Percentiles rank a stretch among this genome's conserved stretches.
Conservation (phyloP, 2,329 filamentous ascomycete genomes). For the Penicillium sclerotiorum region DNA sequence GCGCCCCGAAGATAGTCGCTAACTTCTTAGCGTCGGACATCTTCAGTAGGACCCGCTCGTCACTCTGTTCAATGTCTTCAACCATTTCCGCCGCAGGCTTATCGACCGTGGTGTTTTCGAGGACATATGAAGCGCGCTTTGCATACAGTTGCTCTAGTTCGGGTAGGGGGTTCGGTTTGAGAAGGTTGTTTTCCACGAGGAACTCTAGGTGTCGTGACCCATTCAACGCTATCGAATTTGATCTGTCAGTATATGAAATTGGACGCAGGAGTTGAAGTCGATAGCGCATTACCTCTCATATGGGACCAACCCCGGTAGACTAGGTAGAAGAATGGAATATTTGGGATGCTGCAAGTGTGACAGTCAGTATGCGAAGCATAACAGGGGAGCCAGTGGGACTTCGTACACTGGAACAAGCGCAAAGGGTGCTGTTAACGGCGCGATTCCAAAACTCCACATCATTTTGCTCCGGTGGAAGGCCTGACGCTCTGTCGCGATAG, state of each 20-base stretch:
- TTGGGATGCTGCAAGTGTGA: constrained; percentile 67
- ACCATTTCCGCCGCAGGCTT: constrained; percentile 34
- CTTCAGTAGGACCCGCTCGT: constrained; percentile 50
- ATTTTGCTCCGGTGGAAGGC: constrained; percentile 74
- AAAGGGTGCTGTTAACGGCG: constrained; percentile 82
- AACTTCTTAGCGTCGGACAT: constrained; percentile 58
- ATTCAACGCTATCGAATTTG: constrained; percentile 60
- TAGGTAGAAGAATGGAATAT: constrained; percentile 96
- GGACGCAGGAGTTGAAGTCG: not conserved
- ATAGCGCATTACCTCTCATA: constrained; percentile 63
- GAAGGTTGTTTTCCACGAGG: constrained; percentile 72
- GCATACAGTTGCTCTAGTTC: constrained; percentile 76
- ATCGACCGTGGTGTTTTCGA: constrained; percentile 30
- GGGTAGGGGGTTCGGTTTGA: constrained; percentile 66
- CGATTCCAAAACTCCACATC: constrained; percentile 77
- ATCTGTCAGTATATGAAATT: constrained; percentile 14
- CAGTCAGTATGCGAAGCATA: not conserved
- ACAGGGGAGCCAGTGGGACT: not conserved
- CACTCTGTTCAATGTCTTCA: constrained; percentile 41
- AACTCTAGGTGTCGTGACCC: constrained; percentile 86
- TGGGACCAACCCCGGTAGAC: constrained; percentile 88
- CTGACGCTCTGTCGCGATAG: constrained; percentile 78
- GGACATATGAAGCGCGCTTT: constrained; percentile 37
- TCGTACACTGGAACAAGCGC: constrained; percentile 82
- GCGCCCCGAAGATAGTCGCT: constrained; percentile 65